phyloP scores from a whole-genome alignment of 2,329 filamentous ascomycete genomes.

The Grosmannia huntii region DNA sequence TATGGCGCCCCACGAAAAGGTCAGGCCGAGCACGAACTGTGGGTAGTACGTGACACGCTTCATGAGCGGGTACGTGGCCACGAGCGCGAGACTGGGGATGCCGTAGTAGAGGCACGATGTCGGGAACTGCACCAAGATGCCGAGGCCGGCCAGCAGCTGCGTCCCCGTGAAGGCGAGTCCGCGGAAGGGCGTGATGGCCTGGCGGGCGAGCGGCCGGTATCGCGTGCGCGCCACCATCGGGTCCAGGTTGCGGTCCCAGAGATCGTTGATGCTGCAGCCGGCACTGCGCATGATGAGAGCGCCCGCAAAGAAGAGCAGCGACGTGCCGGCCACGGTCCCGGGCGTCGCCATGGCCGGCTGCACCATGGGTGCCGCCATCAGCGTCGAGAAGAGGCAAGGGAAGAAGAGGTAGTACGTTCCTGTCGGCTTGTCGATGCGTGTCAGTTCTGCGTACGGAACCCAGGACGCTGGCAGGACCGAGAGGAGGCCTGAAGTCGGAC shows the following conservation, averaged over 20 bases:
- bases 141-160: conserved; percentile 63
- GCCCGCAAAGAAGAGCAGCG: conserved; percentile 59
- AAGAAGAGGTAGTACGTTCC: conserved; percentile 80
- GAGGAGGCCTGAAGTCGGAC: conserved; percentile 59
- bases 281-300: conserved; percentile 78
- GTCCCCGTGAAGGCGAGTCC: conserved; percentile 61
- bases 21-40: conserved; percentile 69
- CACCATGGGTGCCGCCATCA: conserved; percentile 62
- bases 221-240: conserved; percentile 65
- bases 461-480: conserved; percentile 55
- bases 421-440: conserved; percentile 67
- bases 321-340: conserved; percentile 48
- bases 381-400: conserved; percentile 72
- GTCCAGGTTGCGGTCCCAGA: conserved; percentile 82
- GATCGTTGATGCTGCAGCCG: conserved; percentile 80
- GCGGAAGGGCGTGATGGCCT: conserved; percentile 60
- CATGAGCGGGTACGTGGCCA: conserved; percentile 66
- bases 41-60: conserved; percentile 84
- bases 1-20: conserved; percentile 80
- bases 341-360: conserved; percentile 44
- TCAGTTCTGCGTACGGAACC: conserved; percentile 71
- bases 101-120: conserved; percentile 62
- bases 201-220: conserved; percentile 66
- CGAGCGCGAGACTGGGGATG: conserved; percentile 60
- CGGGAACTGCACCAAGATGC: conserved; percentile 64